Percentiles rank a stretch among this genome's conserved stretches.
Evolutionary conservation across 1,139 yeast species (phyloP).

Genomic region (Blastobotrys illinoisensis): DNA sequence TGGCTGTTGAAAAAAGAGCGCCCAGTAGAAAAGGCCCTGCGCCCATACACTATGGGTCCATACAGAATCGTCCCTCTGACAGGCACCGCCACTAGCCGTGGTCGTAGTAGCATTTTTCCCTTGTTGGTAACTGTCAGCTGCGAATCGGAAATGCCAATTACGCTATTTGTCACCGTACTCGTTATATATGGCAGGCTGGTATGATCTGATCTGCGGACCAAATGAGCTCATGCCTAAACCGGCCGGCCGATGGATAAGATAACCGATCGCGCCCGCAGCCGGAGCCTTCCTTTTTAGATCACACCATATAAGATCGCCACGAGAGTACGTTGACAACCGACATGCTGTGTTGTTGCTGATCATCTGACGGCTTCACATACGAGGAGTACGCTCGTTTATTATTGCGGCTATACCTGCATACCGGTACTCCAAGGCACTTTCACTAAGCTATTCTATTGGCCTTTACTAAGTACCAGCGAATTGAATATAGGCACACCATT

Average conservation of each 20-base stretch:
- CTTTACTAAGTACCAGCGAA: too few species aligned
- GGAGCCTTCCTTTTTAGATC: background rate
- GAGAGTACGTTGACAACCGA: background rate
- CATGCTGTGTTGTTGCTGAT: background rate
- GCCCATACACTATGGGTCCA: background rate
- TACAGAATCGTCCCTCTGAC: conserved; percentile 20
- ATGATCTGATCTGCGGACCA: background rate
- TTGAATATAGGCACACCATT: too few species aligned
- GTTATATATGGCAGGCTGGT: background rate
- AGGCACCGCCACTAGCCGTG: background rate
- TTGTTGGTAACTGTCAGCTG: background rate
- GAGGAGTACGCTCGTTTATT: too few species aligned
- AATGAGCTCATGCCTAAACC: background rate
- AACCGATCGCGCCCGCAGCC: background rate
- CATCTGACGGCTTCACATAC: background rate
- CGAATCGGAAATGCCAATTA: background rate
- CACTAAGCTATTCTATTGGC: too few species aligned
- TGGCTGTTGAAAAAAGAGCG: conserved; percentile 11
- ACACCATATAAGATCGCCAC: background rate
- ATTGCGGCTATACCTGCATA: too few species aligned
- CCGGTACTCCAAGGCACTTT: too few species aligned
- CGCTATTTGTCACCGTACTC: background rate
- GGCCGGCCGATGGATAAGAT: background rate
- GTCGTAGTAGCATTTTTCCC: background rate
- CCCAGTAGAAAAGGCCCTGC: conserved; percentile 2